Conservation (phyloP, 305 asterid species). For the Stenogyne calaminthoides region DNA sequence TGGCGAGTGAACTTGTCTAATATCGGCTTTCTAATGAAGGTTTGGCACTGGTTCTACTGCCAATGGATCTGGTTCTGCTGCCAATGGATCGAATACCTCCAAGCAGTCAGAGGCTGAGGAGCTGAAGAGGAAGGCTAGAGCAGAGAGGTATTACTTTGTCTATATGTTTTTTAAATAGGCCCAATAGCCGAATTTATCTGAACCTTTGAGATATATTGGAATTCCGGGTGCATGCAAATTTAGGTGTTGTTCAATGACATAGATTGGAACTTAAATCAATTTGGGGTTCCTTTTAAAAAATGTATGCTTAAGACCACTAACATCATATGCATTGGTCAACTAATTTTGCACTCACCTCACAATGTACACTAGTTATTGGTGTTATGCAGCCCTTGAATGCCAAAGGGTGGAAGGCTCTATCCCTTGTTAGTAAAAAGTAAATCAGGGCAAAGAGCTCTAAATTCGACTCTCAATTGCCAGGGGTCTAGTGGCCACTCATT, state of each 20-base stretch:
- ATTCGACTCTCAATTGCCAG: background rate
- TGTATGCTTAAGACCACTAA: background rate
- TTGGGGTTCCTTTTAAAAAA: background rate
- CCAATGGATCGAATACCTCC: conserved; percentile 38
- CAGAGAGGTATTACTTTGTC: conserved; percentile 53
- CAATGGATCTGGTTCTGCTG: conserved; percentile 36
- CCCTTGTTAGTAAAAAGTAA: no score
- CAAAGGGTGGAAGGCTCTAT: no score
- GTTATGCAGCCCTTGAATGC: background rate
- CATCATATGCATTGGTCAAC: background rate
- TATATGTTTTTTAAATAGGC: background rate
- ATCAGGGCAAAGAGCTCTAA: no score
- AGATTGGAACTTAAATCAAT: background rate
- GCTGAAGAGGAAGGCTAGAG: conserved; percentile 66
- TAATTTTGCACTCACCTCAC: background rate
- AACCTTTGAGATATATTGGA: background rate
- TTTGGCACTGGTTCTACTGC: conserved; percentile 47
- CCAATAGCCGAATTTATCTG: background rate
- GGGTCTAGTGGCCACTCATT: background rate
- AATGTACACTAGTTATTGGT: background rate
- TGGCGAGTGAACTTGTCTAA: background rate
- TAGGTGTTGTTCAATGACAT: background rate
- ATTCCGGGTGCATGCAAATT: background rate
- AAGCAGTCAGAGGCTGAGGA: conserved; percentile 48
- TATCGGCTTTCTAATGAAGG: conserved; percentile 36